Percentiles rank a stretch among this genome's conserved stretches.
These are phyloP conservation scores for Ceratocystis harringtonii DNA, from an alignment of 2,329 filamentous ascomycete genomes.

Conservation along the genomic window DNA sequence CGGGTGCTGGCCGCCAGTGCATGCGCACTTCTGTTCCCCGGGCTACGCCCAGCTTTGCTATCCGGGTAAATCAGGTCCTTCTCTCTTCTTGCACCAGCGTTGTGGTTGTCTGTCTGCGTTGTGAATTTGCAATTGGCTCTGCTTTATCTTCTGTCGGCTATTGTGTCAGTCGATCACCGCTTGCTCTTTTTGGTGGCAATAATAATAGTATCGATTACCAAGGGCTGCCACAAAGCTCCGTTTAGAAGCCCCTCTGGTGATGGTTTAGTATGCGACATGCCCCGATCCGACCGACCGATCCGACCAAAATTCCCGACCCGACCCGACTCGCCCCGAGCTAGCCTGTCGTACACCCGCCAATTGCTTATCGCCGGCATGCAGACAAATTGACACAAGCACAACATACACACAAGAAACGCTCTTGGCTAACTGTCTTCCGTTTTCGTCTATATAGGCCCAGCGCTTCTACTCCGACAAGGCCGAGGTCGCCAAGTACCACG, in stretches of 20 bases:
- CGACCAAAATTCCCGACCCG: no score
- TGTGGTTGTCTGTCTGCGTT: conserved; percentile 7
- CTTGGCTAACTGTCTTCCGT: conserved; percentile 17
- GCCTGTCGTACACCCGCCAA: neutral
- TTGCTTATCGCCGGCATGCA: neutral
- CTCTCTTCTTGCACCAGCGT: neutral
- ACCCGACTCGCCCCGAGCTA: neutral
- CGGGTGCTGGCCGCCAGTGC: conserved; percentile 63
- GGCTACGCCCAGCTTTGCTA: conserved; percentile 33
- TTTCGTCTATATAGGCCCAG: conserved; percentile 29
- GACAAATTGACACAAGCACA: conserved; percentile 5
- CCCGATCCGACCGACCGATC: no score
- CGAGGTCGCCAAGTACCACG: conserved; percentile 82
- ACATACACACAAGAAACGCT: conserved; percentile 10
- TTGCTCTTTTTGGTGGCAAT: no score
- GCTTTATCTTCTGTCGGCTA: conserved; percentile 22
- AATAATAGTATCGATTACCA: no score
- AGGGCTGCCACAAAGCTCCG: no score
- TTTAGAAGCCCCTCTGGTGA: no score
- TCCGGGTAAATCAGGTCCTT: conserved; percentile 36
- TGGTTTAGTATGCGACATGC: no score
- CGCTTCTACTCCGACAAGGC: conserved; percentile 47
- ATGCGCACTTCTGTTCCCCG: conserved; percentile 48
- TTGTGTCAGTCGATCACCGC: conserved; percentile 17
- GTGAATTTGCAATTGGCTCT: conserved; percentile 2